Base-by-base conservation (phyloP, 352 stramenopile species). In the Phytophthora nicotianae region DNA sequence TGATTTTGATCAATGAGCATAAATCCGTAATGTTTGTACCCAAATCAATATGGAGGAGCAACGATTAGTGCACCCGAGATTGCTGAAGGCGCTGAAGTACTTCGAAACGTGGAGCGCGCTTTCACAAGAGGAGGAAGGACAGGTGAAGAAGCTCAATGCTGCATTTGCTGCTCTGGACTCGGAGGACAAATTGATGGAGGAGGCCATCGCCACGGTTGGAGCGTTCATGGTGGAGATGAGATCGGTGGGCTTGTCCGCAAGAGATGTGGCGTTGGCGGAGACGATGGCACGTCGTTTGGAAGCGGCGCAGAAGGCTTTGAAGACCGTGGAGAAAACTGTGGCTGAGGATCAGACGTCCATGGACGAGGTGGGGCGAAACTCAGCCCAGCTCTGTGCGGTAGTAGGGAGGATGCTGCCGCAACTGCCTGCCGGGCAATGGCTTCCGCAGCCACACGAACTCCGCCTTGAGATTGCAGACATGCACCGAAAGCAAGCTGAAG, bases 1-100 rank as follows among this genome's bases (percentile, higher is more conserved):
- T n/a, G n/a, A n/a, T n/a, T n/a, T n/a, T n/a, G n/a, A n/a, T n/a
- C n/a, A n/a, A n/a, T n/a, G n/a, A n/a, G n/a, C n/a, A n/a, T n/a
- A n/a, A n/a, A n/a, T n/a, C n/a, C n/a, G n/a, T n/a, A n/a, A n/a
- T n/a, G n/a, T n/a, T n/a, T n/a, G n/a, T n/a, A n/a, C 24, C 24
- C 24, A 7, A 29, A 29, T 29, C 24, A 7, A 29, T 7, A 49
- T 49, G 38, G 38, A 45, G 19, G 41, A 48, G 20, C 41, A 47
- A n/a, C 41, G 41, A 20, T 33, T 49, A 33, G 23, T 49, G 42
- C 13, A 49, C 11, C 43, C 23, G 21, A 35, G 21, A 37, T 7
- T 50, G 43, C 23, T 50, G 43, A 50, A 50, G 23, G 43, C 43
- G 24, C 5, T 37, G 24, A 37, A 50, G 42, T 49, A 49, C 13